Evolutionary conservation across 805 yeast genomes (phyloP).

Genomic region (Starmerella scarabaei): DNA sequence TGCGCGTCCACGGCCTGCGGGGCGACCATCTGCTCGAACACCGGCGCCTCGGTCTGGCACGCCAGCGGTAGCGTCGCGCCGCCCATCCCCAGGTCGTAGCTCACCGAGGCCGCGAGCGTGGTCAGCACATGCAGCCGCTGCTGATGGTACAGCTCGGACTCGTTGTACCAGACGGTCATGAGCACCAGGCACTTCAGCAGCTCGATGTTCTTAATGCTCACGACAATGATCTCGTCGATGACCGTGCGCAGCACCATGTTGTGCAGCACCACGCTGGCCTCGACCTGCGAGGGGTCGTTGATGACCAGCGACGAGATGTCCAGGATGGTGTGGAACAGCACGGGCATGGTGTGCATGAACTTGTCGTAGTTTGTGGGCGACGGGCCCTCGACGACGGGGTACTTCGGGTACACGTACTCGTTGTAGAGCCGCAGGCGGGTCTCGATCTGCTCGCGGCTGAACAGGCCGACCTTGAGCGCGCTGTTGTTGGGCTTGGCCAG

Average conservation of each 20-base stretch:
- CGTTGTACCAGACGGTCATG: constrained; percentile 66
- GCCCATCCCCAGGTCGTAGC: constrained; percentile 65
- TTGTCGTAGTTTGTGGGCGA: constrained; percentile 36
- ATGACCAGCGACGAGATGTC: constrained; percentile 39
- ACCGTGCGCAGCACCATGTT: constrained; percentile 24
- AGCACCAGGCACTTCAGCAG: constrained; percentile 49
- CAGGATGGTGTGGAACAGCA: constrained; percentile 51
- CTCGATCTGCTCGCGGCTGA: constrained; percentile 49
- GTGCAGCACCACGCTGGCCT: constrained; percentile 19
- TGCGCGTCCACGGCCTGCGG: constrained; percentile 32
- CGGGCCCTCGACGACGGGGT: constrained; percentile 45
- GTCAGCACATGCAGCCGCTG: constrained; percentile 63
- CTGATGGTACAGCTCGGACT: constrained; percentile 69
- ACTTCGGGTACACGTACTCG: constrained; percentile 33
- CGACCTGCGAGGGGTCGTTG: constrained; percentile 25
- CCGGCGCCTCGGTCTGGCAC: constrained; percentile 17
- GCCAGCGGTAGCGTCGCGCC: constrained; percentile 29
- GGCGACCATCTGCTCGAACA: constrained; percentile 26
- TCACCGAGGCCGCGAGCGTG: constrained; percentile 49
- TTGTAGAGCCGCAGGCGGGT: constrained; percentile 40
- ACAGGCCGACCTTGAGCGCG: constrained; percentile 42
- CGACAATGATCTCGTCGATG: constrained; percentile 44
- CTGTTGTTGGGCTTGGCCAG: constrained; percentile 21
- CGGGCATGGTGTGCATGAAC: constrained; percentile 42
- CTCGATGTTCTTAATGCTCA: constrained; percentile 60